Percentiles rank a stretch among this genome's conserved stretches.
Evolutionary conservation across 2,329 filamentous ascomycete species (phyloP).

Genomic region (Fusarium verticillioides): DNA sequence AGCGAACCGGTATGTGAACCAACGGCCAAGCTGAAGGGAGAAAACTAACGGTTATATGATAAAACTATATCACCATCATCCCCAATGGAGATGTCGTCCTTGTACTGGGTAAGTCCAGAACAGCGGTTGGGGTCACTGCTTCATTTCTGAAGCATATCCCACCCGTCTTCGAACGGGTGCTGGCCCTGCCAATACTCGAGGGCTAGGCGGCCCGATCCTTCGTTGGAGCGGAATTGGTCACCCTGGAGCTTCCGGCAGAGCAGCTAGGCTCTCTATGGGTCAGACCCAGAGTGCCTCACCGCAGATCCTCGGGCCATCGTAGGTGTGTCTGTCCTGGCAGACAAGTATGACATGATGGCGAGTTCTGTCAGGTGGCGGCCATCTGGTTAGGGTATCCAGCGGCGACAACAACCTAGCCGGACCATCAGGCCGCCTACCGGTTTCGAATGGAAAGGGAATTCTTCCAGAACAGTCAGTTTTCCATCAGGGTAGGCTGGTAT

Average conservation of each 20-base stretch:
- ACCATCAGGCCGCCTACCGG: neutral
- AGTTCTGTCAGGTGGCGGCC: neutral
- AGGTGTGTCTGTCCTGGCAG: neutral
- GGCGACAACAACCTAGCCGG: neutral
- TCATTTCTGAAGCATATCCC: neutral
- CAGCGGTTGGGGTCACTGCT: neutral
- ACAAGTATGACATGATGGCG: neutral
- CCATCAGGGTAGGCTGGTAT: no score
- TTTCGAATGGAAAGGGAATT: neutral
- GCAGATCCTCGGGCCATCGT: neutral
- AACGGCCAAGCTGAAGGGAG: neutral
- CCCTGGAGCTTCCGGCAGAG: neutral
- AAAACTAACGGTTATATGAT: neutral
- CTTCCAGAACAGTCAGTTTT: neutral
- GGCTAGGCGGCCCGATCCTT: neutral
- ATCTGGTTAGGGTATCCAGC: neutral
- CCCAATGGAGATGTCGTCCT: neutral
- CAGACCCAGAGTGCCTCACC: no score
- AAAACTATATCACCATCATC: neutral
- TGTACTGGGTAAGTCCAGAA: neutral
- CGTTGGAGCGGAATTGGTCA: no score
- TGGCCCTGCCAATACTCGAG: neutral
- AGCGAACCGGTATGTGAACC: neutral
- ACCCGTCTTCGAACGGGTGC: neutral
- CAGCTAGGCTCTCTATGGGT: neutral